Evolutionary conservation across 2,329 filamentous ascomycete genomes (phyloP).

Genomic region (Dendryphion nanum): DNA sequence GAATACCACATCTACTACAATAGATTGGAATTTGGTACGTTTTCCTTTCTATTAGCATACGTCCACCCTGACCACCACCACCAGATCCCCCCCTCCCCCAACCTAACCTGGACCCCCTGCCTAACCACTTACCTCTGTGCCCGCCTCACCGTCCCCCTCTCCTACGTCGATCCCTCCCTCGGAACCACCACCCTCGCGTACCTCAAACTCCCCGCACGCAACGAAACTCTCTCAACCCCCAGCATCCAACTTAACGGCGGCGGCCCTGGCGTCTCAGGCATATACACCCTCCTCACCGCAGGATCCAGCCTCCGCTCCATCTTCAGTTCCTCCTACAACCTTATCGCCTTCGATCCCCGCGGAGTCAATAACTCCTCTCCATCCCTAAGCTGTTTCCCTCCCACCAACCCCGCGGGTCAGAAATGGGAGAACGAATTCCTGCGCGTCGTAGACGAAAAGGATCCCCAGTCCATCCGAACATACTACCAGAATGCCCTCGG

Average conservation of each 20-base stretch:
- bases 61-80: neutral
- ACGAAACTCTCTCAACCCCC: conserved; percentile 39
- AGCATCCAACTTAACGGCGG: conserved; percentile 43
- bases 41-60: neutral
- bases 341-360: conserved; percentile 40
- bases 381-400: neutral
- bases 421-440: neutral
- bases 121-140: neutral
- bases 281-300: conserved; percentile 12
- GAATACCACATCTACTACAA: neutral
- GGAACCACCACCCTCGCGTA: conserved; percentile 44
- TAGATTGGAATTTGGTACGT: too few species aligned
- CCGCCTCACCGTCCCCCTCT: neutral
- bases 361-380: neutral
- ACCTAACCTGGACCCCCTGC: neutral
- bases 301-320: neutral
- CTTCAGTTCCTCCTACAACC: conserved; percentile 33
- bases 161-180: neutral
- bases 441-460: neutral
- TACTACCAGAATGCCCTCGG: neutral
- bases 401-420: neutral
- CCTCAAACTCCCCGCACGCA: conserved; percentile 19
- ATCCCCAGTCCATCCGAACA: neutral
- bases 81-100: neutral
- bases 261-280: conserved; percentile 47